Evolutionary conservation across 257 asterid genomes (phyloP).

Genomic region (Penstemon barbatus): DNA sequence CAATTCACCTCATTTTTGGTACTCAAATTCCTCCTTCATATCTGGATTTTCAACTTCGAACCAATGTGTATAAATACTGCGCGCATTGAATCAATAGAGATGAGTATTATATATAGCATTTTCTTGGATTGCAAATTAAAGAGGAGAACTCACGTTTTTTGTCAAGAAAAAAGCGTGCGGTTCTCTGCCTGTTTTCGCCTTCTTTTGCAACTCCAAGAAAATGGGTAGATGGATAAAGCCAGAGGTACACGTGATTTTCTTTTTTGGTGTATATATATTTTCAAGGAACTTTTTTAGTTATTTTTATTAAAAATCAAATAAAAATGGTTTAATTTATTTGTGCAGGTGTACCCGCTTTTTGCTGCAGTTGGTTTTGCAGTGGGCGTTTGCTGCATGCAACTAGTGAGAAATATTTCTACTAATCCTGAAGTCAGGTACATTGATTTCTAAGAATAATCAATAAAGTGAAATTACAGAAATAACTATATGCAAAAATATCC

Average conservation of each 20-base stretch:
- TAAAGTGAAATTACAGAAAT: too few relatives aligned
- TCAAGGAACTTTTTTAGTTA: neutral
- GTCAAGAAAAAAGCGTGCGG: slow-evolving; percentile 8
- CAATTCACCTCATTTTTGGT: slow-evolving; percentile 17
- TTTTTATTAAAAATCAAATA: neutral
- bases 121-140: slow-evolving; percentile 24
- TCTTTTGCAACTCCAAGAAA: slow-evolving; percentile 34
- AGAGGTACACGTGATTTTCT: slow-evolving; percentile 31
- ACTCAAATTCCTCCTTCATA: slow-evolving; percentile 14
- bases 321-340: neutral
- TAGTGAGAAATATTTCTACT: slow-evolving; percentile 37
- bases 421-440: slow-evolving; percentile 53
- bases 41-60: neutral
- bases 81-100: neutral
- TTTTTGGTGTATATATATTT: neutral
- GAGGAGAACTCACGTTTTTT: slow-evolving; percentile 25
- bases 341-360: slow-evolving; percentile 44
- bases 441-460: neutral
- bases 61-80: slow-evolving; percentile 21
- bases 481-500: too few relatives aligned
- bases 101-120: slow-evolving; percentile 11
- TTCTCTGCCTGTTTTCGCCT: slow-evolving; percentile 13
- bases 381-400: slow-evolving; percentile 44
- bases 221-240: slow-evolving; percentile 41
- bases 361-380: slow-evolving; percentile 39